Evolutionary conservation across 441 rosid species (phyloP).

Genomic region (Adansonia gregorii): DNA sequence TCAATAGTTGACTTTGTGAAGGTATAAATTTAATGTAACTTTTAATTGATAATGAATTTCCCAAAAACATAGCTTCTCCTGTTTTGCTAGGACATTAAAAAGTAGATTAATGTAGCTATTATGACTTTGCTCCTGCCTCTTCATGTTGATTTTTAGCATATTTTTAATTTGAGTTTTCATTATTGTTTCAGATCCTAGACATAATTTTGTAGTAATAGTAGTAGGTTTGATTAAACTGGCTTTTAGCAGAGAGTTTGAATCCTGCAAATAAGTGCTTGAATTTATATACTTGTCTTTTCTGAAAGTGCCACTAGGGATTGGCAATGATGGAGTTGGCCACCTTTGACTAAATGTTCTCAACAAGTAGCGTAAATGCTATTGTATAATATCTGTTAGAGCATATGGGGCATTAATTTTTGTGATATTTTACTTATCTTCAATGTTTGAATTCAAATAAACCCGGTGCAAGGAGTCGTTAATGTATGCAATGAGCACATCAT

Average conservation of each 20-base stretch:
- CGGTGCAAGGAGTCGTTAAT: background rate
- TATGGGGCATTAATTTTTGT: conserved; percentile 8
- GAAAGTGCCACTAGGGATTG: background rate
- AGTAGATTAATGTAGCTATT: conserved; percentile 11
- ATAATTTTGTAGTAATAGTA: background rate
- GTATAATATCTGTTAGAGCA: background rate
- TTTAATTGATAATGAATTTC: background rate
- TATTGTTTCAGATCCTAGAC: background rate
- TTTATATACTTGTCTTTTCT: background rate
- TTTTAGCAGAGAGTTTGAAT: conserved; percentile 2
- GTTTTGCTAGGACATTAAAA: background rate
- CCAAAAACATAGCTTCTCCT: background rate
- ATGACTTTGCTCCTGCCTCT: background rate
- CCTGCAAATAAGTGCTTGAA: conserved; percentile 1
- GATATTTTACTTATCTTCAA: conserved; percentile 9
- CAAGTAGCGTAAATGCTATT: background rate
- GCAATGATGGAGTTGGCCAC: background rate
- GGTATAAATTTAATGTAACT: background rate
- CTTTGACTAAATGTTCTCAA: conserved; percentile 7
- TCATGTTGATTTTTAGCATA: background rate
- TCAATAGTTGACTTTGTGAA: background rate
- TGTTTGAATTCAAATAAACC: background rate
- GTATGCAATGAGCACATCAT: background rate
- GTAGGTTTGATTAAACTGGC: conserved; percentile 3
- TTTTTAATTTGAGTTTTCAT: conserved; percentile 4